Evolutionary conservation across 805 yeast species (phyloP), one percentile per base, ranked within the genome.

Genomic region (Candida palmyrensis): DNA sequence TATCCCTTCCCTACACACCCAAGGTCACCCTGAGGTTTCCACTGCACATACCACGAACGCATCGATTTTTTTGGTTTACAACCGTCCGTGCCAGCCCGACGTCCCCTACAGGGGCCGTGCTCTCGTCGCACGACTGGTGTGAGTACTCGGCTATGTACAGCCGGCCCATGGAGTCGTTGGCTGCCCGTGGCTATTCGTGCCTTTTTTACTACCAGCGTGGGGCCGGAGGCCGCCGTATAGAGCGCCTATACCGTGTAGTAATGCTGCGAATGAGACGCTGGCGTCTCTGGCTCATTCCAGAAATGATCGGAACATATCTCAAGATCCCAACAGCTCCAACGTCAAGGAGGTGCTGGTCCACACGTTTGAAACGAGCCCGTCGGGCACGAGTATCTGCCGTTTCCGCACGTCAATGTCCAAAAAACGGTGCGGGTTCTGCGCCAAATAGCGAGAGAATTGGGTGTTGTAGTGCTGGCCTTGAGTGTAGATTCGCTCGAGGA

Each of bases 401-500:
- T 21, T 21, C 23, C 11, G n/a, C 16, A 29, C 5, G 18, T 29
- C 22, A 6, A 29, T 29, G 13, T 18, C 25, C 13, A 29, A 13
- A n/a, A 29, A 20, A 9, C 12, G 14, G 6, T 21, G 8, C 10
- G 16, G 21, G 15, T 29, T 29, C 16, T 29, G 19, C 18, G 10
- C 5, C 9, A 29, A 7, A 19, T 29, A 29, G 5, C n/a, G 18
- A 5, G 14, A 7, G 25, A 29, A 29, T 4, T 6, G 12, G 6
- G 20, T 25, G 9, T 36, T 32, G 16, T 36, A 20, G 9, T 19
- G 10, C 1, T 20, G 19, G 18, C 35, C 25, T 11, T 15, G 21
- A 4, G 39, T 39, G 20, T 50, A 52, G 19, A 44, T 25, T 25
- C 36, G 21, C 32, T 52, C 57, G 1, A 44, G 32, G n/a, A 33